Percentiles rank a stretch among this genome's conserved stretches.
These are phyloP conservation scores for Phytophthora pistaciae DNA, from an alignment of 352 stramenopile genomes.

Conservation along the genomic window DNA sequence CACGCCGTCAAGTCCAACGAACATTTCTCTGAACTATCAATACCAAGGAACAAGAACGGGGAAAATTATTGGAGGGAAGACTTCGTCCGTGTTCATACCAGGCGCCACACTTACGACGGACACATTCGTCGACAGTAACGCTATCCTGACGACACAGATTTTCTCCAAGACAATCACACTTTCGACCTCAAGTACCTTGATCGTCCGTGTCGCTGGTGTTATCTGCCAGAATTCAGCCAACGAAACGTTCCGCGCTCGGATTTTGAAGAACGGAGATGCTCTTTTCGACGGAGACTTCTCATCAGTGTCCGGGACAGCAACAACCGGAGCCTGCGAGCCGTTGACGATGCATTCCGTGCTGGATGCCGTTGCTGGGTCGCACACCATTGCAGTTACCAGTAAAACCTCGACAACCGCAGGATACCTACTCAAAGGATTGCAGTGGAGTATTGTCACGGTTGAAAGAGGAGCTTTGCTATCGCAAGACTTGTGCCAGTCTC, in stretches of 20 bases:
- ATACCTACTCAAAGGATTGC: constrained; percentile 46
- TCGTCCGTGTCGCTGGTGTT: constrained; percentile 47
- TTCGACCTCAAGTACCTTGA: constrained; percentile 44
- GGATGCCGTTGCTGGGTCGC: constrained; percentile 31
- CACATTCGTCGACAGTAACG: constrained; percentile 25
- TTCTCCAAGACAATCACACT: constrained; percentile 45
- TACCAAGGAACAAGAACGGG: constrained; percentile 51
- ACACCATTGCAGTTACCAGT: constrained; percentile 45
- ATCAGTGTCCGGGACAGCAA: constrained; percentile 34
- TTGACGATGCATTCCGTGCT: constrained; percentile 60
- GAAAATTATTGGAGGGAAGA: constrained; percentile 55
- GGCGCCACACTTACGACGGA: constrained; percentile 38
- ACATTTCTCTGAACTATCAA: constrained; percentile 43
- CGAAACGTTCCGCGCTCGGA: constrained; percentile 47
- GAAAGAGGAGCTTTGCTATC: constrained; percentile 52
- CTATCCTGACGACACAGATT: constrained; percentile 24
- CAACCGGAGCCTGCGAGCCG: constrained; percentile 44
- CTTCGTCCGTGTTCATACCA: constrained; percentile 46
- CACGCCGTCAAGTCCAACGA: constrained; percentile 14
- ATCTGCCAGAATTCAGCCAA: constrained; percentile 56
- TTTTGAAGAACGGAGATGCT: constrained; percentile 36
- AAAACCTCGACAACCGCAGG: constrained; percentile 48
- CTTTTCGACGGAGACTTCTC: constrained; percentile 55
- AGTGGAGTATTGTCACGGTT: constrained; percentile 45
- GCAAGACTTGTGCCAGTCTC: constrained; percentile 44